Evolutionary conservation across 257 asterid species (phyloP), one percentile per base, ranked within the genome.

Genomic region (Solanum tarapatanum): DNA sequence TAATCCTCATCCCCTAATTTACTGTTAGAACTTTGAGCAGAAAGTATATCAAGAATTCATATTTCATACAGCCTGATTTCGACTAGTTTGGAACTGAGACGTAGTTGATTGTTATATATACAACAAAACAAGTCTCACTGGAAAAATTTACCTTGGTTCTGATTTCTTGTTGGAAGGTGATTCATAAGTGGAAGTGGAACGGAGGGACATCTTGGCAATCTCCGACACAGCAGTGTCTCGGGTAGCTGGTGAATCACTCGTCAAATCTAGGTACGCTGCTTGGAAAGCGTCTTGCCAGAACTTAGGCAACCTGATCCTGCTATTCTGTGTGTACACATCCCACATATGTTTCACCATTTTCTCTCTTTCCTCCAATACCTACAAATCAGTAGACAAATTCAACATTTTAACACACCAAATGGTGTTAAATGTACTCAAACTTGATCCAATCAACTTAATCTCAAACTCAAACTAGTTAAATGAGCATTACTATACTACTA

Each of bases 271-370:
- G 84, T 95, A 97, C 0, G 99, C 99, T 48, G 99, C 99, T 90
- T 94, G 96, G 58, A 96, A 97, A 28, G 99, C 99, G 9, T 93
- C 95, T 88, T 93, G 91, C 99, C 99, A 97, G 90, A 97, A 97
- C 43, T 92, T 91, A 33, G 96, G 98, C 85, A 97, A 87, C 89
- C 91, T 86, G 68, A 85, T 87, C 28, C 82, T 90, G 80, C 90
- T 91, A 87, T 93, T 93, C 89, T 96, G 99, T 82, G 91, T 93
- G 92, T 97, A 97, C 11, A 90, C 92, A 90, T 96, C 92, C 99
- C 99, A 96, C 98, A 95, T 95, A 86, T 93, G 98, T 93, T 90
- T 92, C 88, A 95, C 99, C 93, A 90, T 87, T 89, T 94, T 97
- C 82, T 93, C 99, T 92, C 95, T 95, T 88, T 95, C 98, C 90